Percentiles rank a stretch among this genome's conserved stretches.
Evolutionary conservation across 2,329 filamentous ascomycete species (phyloP).

Genomic region (Paecilomyces sp.): DNA sequence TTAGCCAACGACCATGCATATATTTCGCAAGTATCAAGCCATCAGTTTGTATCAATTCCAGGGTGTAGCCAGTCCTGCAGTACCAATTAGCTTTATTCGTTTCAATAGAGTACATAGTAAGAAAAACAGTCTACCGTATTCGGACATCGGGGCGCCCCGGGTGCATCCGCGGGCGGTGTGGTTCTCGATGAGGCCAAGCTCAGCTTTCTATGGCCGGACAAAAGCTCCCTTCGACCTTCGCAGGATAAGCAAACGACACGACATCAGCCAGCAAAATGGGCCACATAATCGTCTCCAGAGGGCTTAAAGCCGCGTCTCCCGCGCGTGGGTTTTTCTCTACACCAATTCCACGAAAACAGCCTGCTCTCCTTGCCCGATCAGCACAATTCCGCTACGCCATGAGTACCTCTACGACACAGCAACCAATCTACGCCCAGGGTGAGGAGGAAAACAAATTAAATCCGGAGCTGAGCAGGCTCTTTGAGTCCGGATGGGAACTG

Average conservation of each 20-base stretch:
- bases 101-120: background rate
- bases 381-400: background rate
- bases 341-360: background rate
- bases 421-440: background rate
- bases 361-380: background rate
- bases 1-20: no score
- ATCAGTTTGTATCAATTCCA: no score
- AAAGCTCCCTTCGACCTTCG: background rate
- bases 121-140: background rate
- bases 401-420: background rate
- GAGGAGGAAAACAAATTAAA: background rate
- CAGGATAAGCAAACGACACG: background rate
- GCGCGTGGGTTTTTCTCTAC: background rate
- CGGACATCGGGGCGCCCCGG: background rate
- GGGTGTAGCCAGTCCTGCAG: no score
- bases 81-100: no score
- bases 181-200: background rate
- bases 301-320: background rate
- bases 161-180: background rate
- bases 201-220: background rate
- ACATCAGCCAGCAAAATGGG: background rate
- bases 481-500: conserved; percentile 22
- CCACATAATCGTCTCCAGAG: background rate
- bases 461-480: background rate
- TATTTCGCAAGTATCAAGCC: no score